Conservation (phyloP, 73 alveolate genomes). For the Symbiodinium pilosum region DNA sequence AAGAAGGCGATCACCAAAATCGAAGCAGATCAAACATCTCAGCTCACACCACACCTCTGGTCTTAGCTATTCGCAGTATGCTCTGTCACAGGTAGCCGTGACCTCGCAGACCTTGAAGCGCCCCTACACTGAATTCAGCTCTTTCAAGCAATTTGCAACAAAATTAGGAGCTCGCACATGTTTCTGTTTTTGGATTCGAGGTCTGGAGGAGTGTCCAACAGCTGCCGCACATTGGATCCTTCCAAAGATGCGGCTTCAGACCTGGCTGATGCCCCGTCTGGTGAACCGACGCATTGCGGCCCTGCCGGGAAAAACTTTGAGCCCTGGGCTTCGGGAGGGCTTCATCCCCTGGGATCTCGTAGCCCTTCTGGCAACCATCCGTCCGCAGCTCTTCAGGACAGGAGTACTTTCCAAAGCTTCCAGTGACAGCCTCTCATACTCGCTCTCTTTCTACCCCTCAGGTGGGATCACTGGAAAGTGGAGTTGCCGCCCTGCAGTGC, state of each 20-base stretch:
- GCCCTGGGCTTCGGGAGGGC: slow-evolving; percentile 10
- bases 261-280: slow-evolving; percentile 66
- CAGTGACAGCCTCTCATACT: too few species aligned
- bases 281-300: slow-evolving; percentile 56
- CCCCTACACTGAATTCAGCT: too few species aligned
- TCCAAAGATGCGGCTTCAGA: slow-evolving; percentile 84
- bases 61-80: too few species aligned
- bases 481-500: slow-evolving; percentile 8
- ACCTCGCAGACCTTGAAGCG: background rate
- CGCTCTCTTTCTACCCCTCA: background rate
- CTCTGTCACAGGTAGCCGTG: slow-evolving; percentile 61
- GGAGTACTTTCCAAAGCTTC: background rate
- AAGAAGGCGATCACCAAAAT: too few species aligned
- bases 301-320: background rate
- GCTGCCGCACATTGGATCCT: slow-evolving; percentile 29
- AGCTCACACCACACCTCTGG: too few species aligned
- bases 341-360: slow-evolving; percentile 84
- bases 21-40: too few species aligned
- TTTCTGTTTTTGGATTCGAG: background rate
- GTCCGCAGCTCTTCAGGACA: slow-evolving; percentile 41
- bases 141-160: too few species aligned
- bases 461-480: slow-evolving; percentile 20
- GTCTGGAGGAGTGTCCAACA: background rate
- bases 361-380: slow-evolving; percentile 39
- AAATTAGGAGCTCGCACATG: background rate